These are phyloP conservation scores for Aphanocladium album DNA, from an alignment of 2,329 filamentous ascomycete species.

Conservation along the genomic window DNA sequence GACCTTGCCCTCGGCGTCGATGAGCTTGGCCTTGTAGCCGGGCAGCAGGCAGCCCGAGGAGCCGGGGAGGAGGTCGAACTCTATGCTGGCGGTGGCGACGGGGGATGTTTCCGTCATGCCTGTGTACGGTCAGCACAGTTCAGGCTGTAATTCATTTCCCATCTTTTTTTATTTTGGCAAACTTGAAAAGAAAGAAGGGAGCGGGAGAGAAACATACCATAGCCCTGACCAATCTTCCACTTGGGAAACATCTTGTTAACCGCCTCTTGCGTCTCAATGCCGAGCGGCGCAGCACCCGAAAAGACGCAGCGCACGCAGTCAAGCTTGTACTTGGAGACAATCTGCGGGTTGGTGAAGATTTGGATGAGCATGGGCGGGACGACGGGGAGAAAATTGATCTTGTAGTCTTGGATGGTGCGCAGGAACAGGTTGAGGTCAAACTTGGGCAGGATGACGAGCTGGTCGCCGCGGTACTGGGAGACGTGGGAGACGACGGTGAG, in stretches of 20 bases:
- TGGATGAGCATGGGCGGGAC: constrained; percentile 76
- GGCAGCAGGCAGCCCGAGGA: constrained; percentile 65
- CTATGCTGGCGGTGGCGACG: constrained; percentile 53
- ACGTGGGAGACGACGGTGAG: constrained; percentile 65
- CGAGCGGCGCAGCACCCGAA: constrained; percentile 71
- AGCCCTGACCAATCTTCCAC: constrained; percentile 66
- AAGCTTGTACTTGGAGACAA: constrained; percentile 61
- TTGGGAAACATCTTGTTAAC: constrained; percentile 56
- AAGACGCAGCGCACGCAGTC: constrained; percentile 61
- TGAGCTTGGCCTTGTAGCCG: constrained; percentile 56
- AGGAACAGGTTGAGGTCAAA: constrained; percentile 68
- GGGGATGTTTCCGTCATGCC: constrained; percentile 71
- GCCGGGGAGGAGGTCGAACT: constrained; percentile 60
- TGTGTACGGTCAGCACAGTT: constrained; percentile 21
- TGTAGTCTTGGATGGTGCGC: constrained; percentile 59
- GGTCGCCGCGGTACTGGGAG: constrained; percentile 65
- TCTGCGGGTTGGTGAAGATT: constrained; percentile 58
- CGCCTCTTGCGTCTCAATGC: constrained; percentile 61
- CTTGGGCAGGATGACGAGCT: constrained; percentile 65
- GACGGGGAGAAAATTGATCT: constrained; percentile 62
- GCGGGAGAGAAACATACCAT: constrained; percentile 43
- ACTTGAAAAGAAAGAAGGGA: neutral
- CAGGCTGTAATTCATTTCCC: neutral
- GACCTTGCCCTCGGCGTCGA: constrained; percentile 62
- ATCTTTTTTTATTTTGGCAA: too few relatives aligned